phyloP scores from a whole-genome alignment of 345 rosid species.

The Linum trigynum region DNA sequence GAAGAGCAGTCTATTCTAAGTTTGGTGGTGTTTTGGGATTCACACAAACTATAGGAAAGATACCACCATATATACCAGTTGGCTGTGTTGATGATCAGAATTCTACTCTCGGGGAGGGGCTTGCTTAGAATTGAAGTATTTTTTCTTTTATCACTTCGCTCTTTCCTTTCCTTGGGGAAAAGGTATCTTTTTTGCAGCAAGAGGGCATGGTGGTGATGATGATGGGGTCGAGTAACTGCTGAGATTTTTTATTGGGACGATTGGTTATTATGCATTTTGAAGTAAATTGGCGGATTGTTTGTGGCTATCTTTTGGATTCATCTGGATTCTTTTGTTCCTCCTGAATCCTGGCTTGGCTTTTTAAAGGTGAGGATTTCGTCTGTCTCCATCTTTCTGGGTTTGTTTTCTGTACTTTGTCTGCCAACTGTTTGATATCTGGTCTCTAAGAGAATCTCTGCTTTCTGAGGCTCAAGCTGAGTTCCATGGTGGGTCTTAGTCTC shows the following conservation, averaged over 20 bases:
- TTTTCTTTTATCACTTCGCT: slow-evolving; percentile 3
- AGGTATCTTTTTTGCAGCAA: slow-evolving; percentile 15
- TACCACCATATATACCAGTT: neutral
- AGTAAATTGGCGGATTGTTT: slow-evolving; percentile 19
- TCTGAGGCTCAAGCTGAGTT: neutral
- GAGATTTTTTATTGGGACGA: neutral
- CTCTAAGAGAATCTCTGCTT: neutral
- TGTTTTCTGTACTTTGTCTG: neutral
- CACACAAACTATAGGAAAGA: neutral
- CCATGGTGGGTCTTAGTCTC: neutral
- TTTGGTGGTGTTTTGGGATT: slow-evolving; percentile 8
- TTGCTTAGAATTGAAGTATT: slow-evolving; percentile 29
- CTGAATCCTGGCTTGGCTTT: slow-evolving; percentile 23
- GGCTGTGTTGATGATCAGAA: neutral
- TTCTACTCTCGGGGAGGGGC: neutral
- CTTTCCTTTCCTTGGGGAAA: slow-evolving; percentile 7
- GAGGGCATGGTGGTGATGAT: slow-evolving; percentile 18
- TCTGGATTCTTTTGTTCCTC: slow-evolving; percentile 30
- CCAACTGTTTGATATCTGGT: slow-evolving; percentile 4
- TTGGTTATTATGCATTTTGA: slow-evolving; percentile 20
- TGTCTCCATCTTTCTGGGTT: neutral
- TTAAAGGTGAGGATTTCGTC: slow-evolving; percentile 22
- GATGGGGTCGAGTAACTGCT: slow-evolving; percentile 13
- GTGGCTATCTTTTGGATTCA: slow-evolving; percentile 28
- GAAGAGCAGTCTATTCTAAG: neutral